These are phyloP conservation scores for Brassica napus DNA, from an alignment of 345 rosid species.

Conservation along the genomic window DNA sequence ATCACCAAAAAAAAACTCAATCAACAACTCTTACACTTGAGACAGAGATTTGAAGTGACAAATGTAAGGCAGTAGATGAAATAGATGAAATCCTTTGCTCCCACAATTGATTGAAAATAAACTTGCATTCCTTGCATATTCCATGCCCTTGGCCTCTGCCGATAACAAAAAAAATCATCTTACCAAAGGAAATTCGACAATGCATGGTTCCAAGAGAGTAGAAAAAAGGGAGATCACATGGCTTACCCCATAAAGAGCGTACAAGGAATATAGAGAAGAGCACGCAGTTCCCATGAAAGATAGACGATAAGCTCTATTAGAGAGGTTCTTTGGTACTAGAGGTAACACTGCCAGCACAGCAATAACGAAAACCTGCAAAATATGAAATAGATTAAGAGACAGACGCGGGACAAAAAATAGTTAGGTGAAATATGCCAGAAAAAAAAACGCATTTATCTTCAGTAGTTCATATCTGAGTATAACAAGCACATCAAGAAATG, in stretches of 20 bases:
- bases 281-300: slow-evolving; percentile 94
- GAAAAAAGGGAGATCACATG: slow-evolving; percentile 4
- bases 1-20: too few species aligned
- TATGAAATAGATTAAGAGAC: slow-evolving; percentile 16
- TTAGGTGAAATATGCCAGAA: not conserved
- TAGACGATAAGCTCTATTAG: slow-evolving; percentile 83
- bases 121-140: slow-evolving; percentile 87
- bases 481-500: not conserved
- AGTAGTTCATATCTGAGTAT: not conserved
- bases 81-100: slow-evolving; percentile 89
- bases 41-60: slow-evolving; percentile 86
- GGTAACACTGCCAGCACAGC: slow-evolving; percentile 90
- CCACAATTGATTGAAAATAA: slow-evolving; percentile 76
- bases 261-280: slow-evolving; percentile 78
- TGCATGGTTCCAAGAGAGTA: slow-evolving; percentile 17
- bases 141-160: slow-evolving; percentile 88
- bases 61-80: slow-evolving; percentile 87
- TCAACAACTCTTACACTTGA: slow-evolving; percentile 75
- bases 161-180: slow-evolving; percentile 23
- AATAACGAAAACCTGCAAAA: slow-evolving; percentile 77
- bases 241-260: slow-evolving; percentile 87
- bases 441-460: not conserved
- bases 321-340: slow-evolving; percentile 65
- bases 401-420: not conserved
- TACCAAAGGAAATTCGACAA: slow-evolving; percentile 25